Conservation (phyloP, 116 monocot genomes). For the Phalaenopsis hybrid region DNA sequence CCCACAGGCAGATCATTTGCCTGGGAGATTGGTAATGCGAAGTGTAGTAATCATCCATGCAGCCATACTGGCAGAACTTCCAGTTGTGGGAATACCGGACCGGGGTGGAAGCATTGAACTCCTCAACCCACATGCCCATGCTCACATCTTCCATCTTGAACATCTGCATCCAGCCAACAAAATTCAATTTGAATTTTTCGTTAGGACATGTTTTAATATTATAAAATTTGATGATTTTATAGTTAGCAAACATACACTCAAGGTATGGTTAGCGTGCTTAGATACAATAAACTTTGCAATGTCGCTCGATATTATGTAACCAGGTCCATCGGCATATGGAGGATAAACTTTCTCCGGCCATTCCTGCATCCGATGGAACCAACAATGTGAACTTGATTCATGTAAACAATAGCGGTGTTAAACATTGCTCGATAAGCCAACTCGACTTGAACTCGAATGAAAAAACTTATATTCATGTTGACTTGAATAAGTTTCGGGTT, state of each 20-base stretch:
- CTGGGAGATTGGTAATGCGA: slow-evolving; percentile 93
- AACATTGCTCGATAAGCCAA: too few relatives aligned
- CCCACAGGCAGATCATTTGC: slow-evolving; percentile 91
- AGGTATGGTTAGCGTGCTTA: slow-evolving; percentile 54
- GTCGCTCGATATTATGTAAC: slow-evolving; percentile 78
- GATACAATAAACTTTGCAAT: slow-evolving; percentile 64
- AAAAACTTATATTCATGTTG: too few relatives aligned
- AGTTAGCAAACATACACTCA: slow-evolving; percentile 37
- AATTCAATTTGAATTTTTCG: too few relatives aligned
- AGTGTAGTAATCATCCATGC: slow-evolving; percentile 77
- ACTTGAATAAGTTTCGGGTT: too few relatives aligned
- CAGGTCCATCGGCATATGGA: slow-evolving; percentile 97
- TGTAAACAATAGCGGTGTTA: too few relatives aligned
- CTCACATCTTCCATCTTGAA: slow-evolving; percentile 99
- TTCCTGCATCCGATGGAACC: slow-evolving; percentile 41
- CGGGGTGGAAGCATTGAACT: slow-evolving; percentile 48
- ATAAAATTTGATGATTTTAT: not conserved
- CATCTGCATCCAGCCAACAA: slow-evolving; percentile 32
- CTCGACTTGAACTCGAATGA: too few relatives aligned
- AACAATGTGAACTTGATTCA: slow-evolving; percentile 12
- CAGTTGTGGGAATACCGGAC: slow-evolving; percentile 78
- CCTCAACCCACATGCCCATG: slow-evolving; percentile 97
- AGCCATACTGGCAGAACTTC: slow-evolving; percentile 91
- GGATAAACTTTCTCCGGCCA: slow-evolving; percentile 92
- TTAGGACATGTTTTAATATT: not conserved